Evolutionary conservation across 2,329 filamentous ascomycete species (phyloP).

Genomic region (Ophiostoma montium): DNA sequence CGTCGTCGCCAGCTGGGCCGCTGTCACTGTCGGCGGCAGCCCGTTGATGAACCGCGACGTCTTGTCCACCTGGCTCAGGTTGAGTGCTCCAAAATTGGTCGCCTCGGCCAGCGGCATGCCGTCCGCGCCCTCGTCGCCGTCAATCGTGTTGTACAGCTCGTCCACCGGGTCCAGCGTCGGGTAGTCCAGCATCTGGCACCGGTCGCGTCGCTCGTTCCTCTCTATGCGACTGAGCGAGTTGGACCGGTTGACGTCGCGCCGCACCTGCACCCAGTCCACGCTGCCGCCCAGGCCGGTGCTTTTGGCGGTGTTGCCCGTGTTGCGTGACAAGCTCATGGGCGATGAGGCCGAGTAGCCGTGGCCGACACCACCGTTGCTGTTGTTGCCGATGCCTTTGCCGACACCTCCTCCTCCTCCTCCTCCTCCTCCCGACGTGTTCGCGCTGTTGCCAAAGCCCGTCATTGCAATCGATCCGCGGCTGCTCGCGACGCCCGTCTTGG

Average conservation of each 20-base stretch:
- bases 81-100: conserved; percentile 66
- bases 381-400: not conserved
- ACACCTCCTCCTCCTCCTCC: conserved; percentile 5
- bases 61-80: conserved; percentile 83
- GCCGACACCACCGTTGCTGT: too few species aligned
- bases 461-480: conserved; percentile 73
- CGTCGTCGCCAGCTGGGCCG: conserved; percentile 69
- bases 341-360: conserved; percentile 11
- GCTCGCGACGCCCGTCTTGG: conserved; percentile 84
- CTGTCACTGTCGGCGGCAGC: conserved; percentile 68
- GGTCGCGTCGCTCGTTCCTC: conserved; percentile 66
- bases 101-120: conserved; percentile 71
- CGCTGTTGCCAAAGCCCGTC: conserved; percentile 28
- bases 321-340: conserved; percentile 22
- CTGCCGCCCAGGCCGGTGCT: conserved; percentile 54
- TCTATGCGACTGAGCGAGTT: conserved; percentile 88
- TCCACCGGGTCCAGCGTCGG: conserved; percentile 81
- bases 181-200: conserved; percentile 90
- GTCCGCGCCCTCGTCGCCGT: conserved; percentile 82
- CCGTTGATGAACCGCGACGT: conserved; percentile 81
- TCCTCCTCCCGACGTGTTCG: conserved; percentile 8
- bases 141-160: conserved; percentile 67
- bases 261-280: conserved; percentile 93
- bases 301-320: conserved; percentile 34
- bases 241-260: conserved; percentile 86